These are phyloP conservation scores for Trichoderma erinaceum DNA, from an alignment of 495 filamentous ascomycete species.

Conservation along the genomic window DNA sequence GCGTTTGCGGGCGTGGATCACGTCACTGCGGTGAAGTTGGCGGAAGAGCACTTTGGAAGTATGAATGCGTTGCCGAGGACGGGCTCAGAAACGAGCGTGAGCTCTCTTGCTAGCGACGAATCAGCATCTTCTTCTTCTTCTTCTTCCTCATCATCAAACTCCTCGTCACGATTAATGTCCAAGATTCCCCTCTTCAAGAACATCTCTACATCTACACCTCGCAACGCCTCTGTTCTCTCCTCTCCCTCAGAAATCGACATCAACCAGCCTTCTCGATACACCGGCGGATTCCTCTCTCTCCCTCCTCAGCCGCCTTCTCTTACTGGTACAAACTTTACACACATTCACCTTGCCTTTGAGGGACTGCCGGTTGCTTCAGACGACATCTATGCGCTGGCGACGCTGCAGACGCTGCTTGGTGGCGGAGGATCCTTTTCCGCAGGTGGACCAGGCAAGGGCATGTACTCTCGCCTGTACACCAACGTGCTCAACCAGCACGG, in stretches of 20 bases:
- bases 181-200: conserved; percentile 94
- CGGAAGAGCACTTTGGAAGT: conserved; percentile 83
- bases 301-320: conserved; percentile 69
- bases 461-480: conserved; percentile 96
- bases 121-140: conserved; percentile 39
- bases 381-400: conserved; percentile 94
- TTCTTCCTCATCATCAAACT: conserved; percentile 16
- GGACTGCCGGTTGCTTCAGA: conserved; percentile 81
- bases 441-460: conserved; percentile 94
- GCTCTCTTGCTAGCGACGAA: conserved; percentile 26
- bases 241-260: conserved; percentile 49
- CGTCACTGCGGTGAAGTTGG: conserved; percentile 67
- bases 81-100: conserved; percentile 35
- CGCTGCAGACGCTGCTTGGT: conserved; percentile 92
- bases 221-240: conserved; percentile 49
- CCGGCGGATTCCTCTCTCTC: conserved; percentile 83
- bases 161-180: conserved; percentile 60
- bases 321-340: conserved; percentile 72
- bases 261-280: conserved; percentile 71
- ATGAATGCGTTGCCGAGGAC: conserved; percentile 67
- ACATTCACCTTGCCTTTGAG: conserved; percentile 95
- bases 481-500: conserved; percentile 96
- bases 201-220: conserved; percentile 63
- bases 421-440: conserved; percentile 97
- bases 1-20: conserved; percentile 93